Percentiles rank a stretch among this genome's conserved stretches.
phyloP scores from a whole-genome alignment of 345 rosid species.

The Jatropha curcas region DNA sequence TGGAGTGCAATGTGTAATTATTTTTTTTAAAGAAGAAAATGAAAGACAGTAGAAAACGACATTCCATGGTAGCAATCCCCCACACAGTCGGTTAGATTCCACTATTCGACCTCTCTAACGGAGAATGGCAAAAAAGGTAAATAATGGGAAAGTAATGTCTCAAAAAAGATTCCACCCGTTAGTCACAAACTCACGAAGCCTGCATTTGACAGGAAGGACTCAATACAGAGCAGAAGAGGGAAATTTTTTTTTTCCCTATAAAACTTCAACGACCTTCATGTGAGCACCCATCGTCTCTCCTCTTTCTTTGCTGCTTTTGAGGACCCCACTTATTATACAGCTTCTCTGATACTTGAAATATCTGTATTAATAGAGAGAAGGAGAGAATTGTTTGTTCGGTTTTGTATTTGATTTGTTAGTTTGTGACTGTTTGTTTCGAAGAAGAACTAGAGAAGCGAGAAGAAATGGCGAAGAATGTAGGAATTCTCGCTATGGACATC shows the following conservation, averaged over 20 bases:
- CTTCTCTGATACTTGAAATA: background rate
- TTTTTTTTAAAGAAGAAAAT: no score
- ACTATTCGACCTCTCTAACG: background rate
- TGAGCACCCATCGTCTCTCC: background rate
- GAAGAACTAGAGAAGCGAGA: background rate
- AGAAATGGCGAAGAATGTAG: conserved; percentile 92
- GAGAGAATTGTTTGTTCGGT: background rate
- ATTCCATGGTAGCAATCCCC: no score
- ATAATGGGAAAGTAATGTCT: background rate
- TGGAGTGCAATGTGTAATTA: no score
- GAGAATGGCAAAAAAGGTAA: background rate
- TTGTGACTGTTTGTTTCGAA: background rate
- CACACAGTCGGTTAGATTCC: no score
- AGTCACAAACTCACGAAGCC: background rate
- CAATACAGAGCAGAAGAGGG: background rate
- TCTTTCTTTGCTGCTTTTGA: background rate
- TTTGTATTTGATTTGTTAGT: background rate
- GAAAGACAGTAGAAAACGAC: no score
- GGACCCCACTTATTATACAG: background rate
- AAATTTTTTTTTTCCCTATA: background rate
- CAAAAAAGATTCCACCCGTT: background rate
- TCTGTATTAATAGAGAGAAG: background rate
- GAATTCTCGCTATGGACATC: conserved; percentile 90
- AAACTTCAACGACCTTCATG: conserved; percentile 7
- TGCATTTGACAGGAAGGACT: background rate